These are phyloP conservation scores for Myxozyma geophila DNA, from an alignment of 805 yeast species.

Conservation along the genomic window DNA sequence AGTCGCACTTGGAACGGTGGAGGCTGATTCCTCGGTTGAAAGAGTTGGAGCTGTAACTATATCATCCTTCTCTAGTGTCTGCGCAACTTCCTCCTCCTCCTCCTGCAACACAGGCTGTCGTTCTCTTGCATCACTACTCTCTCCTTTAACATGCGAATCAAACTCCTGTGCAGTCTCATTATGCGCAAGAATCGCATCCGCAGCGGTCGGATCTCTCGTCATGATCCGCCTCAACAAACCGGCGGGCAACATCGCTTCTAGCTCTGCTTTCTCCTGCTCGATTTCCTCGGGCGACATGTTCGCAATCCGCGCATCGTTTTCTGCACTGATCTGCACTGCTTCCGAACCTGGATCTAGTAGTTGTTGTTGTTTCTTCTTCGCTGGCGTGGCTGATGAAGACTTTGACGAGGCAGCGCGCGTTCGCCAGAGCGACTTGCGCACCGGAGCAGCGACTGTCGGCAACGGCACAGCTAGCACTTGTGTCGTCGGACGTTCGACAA, in stretches of 20 bases:
- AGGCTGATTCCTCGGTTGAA: not conserved
- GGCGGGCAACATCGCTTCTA: slow-evolving; percentile 29
- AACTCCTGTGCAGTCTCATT: not conserved
- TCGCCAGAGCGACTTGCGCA: slow-evolving; percentile 23
- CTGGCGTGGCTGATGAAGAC: not conserved
- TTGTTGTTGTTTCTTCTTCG: not conserved
- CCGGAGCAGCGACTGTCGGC: not conserved
- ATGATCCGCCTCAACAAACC: slow-evolving; percentile 26
- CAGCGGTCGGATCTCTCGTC: slow-evolving; percentile 22
- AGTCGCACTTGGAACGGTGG: not conserved
- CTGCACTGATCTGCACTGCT: slow-evolving; percentile 30
- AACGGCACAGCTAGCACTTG: not conserved
- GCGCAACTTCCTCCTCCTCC: slow-evolving; percentile 9
- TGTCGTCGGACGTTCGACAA: slow-evolving; percentile 23
- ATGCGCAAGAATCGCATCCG: slow-evolving; percentile 15
- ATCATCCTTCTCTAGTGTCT: not conserved
- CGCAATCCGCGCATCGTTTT: slow-evolving; percentile 31
- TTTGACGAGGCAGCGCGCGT: not conserved
- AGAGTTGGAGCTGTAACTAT: not conserved
- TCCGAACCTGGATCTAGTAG: slow-evolving; percentile 18
- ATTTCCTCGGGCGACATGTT: slow-evolving; percentile 34
- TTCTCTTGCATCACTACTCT: not conserved
- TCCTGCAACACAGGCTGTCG: slow-evolving; percentile 11
- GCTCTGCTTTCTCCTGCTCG: slow-evolving; percentile 28
- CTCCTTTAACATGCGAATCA: not conserved